phyloP scores from a whole-genome alignment of 495 filamentous ascomycete species.

The Bacidia gigantensis region DNA sequence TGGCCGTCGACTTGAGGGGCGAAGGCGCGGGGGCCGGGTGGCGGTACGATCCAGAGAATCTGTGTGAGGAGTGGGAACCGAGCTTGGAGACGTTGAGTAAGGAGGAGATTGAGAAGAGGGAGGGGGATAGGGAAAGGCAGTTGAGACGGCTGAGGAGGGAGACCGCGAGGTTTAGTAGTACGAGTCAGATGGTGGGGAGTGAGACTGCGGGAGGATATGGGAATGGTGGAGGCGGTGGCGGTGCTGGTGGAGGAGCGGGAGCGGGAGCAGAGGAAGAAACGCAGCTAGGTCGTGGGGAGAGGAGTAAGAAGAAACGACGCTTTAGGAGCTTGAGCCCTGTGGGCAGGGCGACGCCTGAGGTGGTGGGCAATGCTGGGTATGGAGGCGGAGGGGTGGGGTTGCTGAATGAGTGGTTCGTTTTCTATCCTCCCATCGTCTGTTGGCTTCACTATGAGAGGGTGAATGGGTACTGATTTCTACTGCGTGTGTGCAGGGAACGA shows the following conservation, averaged over 20 bases:
- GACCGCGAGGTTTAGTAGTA: slow-evolving; percentile 82
- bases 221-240: too few relatives aligned
- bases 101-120: slow-evolving; percentile 95
- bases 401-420: slow-evolving; percentile 50
- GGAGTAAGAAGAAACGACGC: slow-evolving; percentile 85
- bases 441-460: too few relatives aligned
- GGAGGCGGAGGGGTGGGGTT: slow-evolving; percentile 57
- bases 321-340: slow-evolving; percentile 78
- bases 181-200: slow-evolving; percentile 60
- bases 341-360: slow-evolving; percentile 64
- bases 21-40: slow-evolving; percentile 63
- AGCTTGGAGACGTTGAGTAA: slow-evolving; percentile 80
- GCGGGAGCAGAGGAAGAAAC: slow-evolving; percentile 40
- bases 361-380: slow-evolving; percentile 41
- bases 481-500: slow-evolving; percentile 45
- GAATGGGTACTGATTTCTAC: too few relatives aligned
- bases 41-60: slow-evolving; percentile 82
- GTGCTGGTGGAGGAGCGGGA: too few relatives aligned
- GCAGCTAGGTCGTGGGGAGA: slow-evolving; percentile 70
- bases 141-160: slow-evolving; percentile 75
- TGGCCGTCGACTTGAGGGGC: slow-evolving; percentile 55
- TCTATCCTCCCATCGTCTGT: too few relatives aligned
- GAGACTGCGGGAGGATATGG: too few relatives aligned
- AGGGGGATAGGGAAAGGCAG: slow-evolving; percentile 87
- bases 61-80: slow-evolving; percentile 88